A percentile compares a stretch with the other conserved stretches of the same genome.
phyloP scores from a whole-genome alignment of 1,284 basidiomycete species.

The Apiotrichum gracile region DNA sequence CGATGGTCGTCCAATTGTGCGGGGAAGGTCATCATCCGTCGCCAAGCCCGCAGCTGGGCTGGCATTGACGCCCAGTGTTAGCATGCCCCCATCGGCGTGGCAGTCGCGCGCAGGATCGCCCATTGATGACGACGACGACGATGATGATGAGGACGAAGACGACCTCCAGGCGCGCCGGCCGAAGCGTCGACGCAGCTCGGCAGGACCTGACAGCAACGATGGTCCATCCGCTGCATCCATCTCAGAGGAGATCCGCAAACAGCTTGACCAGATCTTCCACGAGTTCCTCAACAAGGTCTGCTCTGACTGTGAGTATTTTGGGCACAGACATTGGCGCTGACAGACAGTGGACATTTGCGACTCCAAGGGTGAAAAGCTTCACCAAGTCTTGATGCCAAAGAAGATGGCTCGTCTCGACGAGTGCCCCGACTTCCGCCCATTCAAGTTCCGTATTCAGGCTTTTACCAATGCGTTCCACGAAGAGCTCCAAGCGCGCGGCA shows the following conservation, averaged over 20 bases:
- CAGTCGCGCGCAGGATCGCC: slow-evolving; percentile 36
- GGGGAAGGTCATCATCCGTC: slow-evolving; percentile 35
- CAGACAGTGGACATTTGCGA: slow-evolving; percentile 80
- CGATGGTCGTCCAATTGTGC: slow-evolving; percentile 36
- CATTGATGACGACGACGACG: slow-evolving; percentile 31
- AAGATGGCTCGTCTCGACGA: slow-evolving; percentile 96
- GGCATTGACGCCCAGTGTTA: slow-evolving; percentile 25
- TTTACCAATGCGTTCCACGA: slow-evolving; percentile 97
- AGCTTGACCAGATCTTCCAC: slow-evolving; percentile 87
- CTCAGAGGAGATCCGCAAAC: slow-evolving; percentile 62
- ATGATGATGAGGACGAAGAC: slow-evolving; percentile 38
- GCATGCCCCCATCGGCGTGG: slow-evolving; percentile 41
- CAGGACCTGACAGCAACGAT: slow-evolving; percentile 16
- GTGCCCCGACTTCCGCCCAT: slow-evolving; percentile 92
- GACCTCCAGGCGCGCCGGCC: slow-evolving; percentile 26
- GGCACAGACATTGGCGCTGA: slow-evolving; percentile 3
- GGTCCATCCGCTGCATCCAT: slow-evolving; percentile 24
- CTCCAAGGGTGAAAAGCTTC: slow-evolving; percentile 90
- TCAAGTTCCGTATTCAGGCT: slow-evolving; percentile 98
- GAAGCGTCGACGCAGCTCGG: slow-evolving; percentile 39
- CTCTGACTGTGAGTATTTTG: slow-evolving; percentile 66
- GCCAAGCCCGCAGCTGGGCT: slow-evolving; percentile 23
- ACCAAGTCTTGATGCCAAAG: slow-evolving; percentile 97
- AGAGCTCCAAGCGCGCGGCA: slow-evolving; percentile 52
- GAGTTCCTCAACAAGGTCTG: slow-evolving; percentile 83